phyloP scores from a whole-genome alignment of 768 basidiomycete species.

The Suillus americanus region DNA sequence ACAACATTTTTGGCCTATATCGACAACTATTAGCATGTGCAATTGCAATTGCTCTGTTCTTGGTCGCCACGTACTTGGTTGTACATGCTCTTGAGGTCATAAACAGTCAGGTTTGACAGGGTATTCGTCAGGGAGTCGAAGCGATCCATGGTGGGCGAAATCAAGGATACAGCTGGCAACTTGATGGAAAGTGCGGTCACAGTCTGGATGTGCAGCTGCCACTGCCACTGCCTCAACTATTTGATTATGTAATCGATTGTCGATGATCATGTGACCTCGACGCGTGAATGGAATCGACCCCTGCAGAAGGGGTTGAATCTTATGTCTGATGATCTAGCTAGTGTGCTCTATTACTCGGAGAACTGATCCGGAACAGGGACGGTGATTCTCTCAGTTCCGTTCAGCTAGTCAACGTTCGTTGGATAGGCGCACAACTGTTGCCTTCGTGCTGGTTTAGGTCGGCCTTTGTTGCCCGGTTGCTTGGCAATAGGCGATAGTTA shows the following conservation, averaged over 20 bases:
- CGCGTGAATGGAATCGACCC: slow-evolving; percentile 20
- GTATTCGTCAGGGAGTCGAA: slow-evolving; percentile 73
- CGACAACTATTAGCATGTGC: slow-evolving; percentile 6
- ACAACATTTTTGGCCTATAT: slow-evolving; percentile 93
- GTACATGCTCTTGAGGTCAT: slow-evolving; percentile 94
- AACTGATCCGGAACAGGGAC: not conserved
- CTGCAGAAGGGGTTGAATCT: slow-evolving; percentile 17
- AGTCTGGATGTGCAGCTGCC: not conserved
- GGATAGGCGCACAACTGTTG: not conserved
- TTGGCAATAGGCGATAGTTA: not conserved
- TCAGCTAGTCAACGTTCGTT: not conserved
- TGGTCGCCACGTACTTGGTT: slow-evolving; percentile 63
- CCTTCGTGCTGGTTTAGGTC: not conserved
- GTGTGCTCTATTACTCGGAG: not conserved
- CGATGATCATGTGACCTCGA: slow-evolving; percentile 7
- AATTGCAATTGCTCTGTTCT: slow-evolving; percentile 7
- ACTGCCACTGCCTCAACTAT: not conserved
- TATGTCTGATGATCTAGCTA: not conserved
- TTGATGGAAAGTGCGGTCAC: not conserved
- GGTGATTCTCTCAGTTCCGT: not conserved
- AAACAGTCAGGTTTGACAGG: slow-evolving; percentile 81
- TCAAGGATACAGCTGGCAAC: slow-evolving; percentile 3
- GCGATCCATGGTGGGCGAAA: slow-evolving; percentile 64
- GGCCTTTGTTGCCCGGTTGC: not conserved
- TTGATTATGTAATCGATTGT: slow-evolving; percentile 10